Base-by-base conservation (phyloP, 2,329 filamentous ascomycete species). In the Raffaelea arxii region DNA sequence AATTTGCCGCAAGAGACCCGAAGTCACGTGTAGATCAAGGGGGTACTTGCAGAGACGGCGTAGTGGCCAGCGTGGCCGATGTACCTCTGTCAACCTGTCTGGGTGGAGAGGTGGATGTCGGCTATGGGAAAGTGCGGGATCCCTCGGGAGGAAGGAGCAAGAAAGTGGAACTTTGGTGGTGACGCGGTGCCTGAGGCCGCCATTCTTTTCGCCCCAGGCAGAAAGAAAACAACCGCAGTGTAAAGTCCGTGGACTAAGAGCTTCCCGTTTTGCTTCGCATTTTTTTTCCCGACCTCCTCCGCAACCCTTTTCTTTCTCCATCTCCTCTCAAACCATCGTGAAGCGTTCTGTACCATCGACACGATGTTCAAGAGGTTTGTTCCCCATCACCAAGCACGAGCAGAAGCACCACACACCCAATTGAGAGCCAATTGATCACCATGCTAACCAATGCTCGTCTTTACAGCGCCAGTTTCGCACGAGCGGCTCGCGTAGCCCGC, bases 351-450 rank as follows among this genome's bases (percentile, higher is more conserved):
- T 36, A 54, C 46, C 49, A 52, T 53, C 51, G 49, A 69, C 75
- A 85, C 77, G 80, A 87, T 87, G 83, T 83, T 86, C 74, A 85
- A 85, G 82, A 86, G 82, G 83, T 87, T 70, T 10, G 27, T 16
- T 10, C 53, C 52, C 6, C n/a, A 25, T 21, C 37, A 11, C 39
- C 19, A 35, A 39, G 4, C 11, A 19, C 9, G 25, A 21, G 35
- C 23, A 32, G 27, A n/a, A 41, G 18, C 21, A 16, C 27, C n/a
- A 40, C n/a, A 19, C 23, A n/a, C 12, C 24, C 37, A 48, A 42
- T 45, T 46, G 36, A 40, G 41, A 49, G 48, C 51, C 67, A 72
- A 75, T 76, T 72, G 72, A 65, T 59, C 50, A 57, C 65, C 71
- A 68, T 71, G 63, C 69, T 73, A 58, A 72, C 61, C 53, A 49